Evolutionary conservation across 176 grass and related monocot species (phyloP).

Genomic region (Oryza glaberrima): DNA sequence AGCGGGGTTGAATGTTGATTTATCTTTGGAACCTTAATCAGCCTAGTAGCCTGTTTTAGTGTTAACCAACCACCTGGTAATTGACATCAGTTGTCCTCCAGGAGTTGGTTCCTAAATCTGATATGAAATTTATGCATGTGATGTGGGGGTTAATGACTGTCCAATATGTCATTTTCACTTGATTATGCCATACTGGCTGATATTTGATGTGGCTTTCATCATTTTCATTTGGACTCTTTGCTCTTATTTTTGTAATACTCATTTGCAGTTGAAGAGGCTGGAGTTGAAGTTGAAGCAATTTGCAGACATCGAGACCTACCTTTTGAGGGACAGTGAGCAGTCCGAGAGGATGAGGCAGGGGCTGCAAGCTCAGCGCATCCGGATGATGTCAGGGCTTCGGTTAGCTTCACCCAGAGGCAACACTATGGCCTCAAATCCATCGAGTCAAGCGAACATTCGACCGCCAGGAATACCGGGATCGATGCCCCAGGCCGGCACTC

Average conservation of each 20-base stretch:
- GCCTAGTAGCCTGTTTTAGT: constrained; percentile 10
- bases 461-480: constrained; percentile 30
- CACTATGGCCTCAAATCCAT: constrained; percentile 42
- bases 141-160: not conserved
- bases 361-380: constrained; percentile 52
- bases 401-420: constrained; percentile 44
- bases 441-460: constrained; percentile 53
- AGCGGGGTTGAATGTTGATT: not conserved
- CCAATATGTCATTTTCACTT: not conserved
- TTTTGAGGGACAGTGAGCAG: constrained; percentile 90
- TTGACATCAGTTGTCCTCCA: not conserved
- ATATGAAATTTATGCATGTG: not conserved
- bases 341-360: constrained; percentile 68
- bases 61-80: not conserved
- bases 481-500: constrained; percentile 45
- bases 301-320: constrained; percentile 81
- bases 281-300: constrained; percentile 98
- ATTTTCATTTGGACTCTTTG: not conserved
- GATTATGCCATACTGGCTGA: constrained; percentile 10
- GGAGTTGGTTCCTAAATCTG: not conserved
- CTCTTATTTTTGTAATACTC: not conserved
- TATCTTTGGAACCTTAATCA: constrained; percentile 6
- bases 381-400: constrained; percentile 57
- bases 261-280: constrained; percentile 88
- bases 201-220: constrained; percentile 31